Base-by-base conservation (phyloP, 306 rosid species). In the Quercus variabilis region DNA sequence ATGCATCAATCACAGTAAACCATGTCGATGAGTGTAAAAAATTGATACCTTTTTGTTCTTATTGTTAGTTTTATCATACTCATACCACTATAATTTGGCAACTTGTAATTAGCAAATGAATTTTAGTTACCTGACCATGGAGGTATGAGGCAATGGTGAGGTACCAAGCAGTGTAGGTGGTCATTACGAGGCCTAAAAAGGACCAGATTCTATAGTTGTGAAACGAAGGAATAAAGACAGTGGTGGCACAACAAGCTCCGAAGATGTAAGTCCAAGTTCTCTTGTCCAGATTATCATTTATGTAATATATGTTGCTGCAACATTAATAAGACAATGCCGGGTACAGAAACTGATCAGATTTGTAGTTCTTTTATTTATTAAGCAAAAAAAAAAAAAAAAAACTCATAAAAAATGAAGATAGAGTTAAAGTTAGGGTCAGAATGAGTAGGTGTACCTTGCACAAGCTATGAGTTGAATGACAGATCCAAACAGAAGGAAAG, bases 121-220 rank as follows among this genome's bases (percentile, higher is more conserved):
- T 49, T 11, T 31, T 19, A 31, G 15, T 41, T 81, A 95, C 99
- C 99, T 93, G 99, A 31, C 99, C 99, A 49, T 93, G 96, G 74
- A 90, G 85, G 72, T 91, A 85, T 64, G 99, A 88, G 46, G 98
- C 99, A 78, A 91, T 80, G 13, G 98, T 84, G 71, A 95, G 97
- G 76, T 95, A 95, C 99, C 99, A 95, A 59, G 98, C 99, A 54
- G 97, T 95, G 96, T 95, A 95, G 26, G 99, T 95, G 87, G 99
- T 95, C 99, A 95, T 95, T 17, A 95, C 17, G 55, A 95, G 98
- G 38, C 99, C 99, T 80, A 95, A 76, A 81, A 95, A 93, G 20
- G 99, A 95, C 99, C 99, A 95, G 79, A 95, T 90, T 88, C 99
- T 87, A 75, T 95, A 95, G 88, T 95, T 95, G 86, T 89, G 97